phyloP scores from a whole-genome alignment of 1,139 yeast genomes.

The Komagataea norvegica region DNA sequence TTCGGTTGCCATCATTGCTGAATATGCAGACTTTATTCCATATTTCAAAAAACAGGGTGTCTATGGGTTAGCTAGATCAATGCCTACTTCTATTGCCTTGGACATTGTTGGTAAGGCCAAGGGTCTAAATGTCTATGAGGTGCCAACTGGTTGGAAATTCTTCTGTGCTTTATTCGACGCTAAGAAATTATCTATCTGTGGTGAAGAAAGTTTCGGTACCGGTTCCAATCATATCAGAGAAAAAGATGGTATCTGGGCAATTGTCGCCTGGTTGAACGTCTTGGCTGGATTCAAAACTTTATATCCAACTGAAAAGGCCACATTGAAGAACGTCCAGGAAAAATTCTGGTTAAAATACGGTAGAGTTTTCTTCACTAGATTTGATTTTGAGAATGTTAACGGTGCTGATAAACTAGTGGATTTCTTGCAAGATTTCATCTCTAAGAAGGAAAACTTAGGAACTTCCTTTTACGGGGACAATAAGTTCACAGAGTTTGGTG shows the following conservation, averaged over 20 bases:
- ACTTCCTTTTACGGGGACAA: conserved; percentile 36
- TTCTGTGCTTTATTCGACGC: conserved; percentile 95
- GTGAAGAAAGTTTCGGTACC: conserved; percentile 97
- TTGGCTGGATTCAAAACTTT: conserved; percentile 69
- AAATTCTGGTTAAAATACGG: conserved; percentile 93
- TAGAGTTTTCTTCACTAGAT: conserved; percentile 95
- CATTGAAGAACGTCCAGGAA: conserved; percentile 75
- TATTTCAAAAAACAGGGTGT: conserved; percentile 85
- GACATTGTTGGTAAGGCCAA: conserved; percentile 84
- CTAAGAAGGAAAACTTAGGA: conserved; percentile 35
- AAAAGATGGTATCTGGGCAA: conserved; percentile 97
- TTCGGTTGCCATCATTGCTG: conserved; percentile 95
- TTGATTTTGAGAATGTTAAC: conserved; percentile 86
- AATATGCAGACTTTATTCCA: conserved; percentile 81
- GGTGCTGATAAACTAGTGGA: conserved; percentile 71
- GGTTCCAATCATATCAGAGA: conserved; percentile 97
- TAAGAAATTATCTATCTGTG: conserved; percentile 89
- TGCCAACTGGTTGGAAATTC: conserved; percentile 99
- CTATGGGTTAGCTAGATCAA: conserved; percentile 92
- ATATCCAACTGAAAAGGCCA: conserved; percentile 52
- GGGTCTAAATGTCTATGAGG: conserved; percentile 79
- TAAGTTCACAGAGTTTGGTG: conserved; percentile 66
- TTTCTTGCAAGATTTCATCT: conserved; percentile 47
- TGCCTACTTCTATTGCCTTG: conserved; percentile 96
- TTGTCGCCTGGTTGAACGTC: conserved; percentile 94